Evolutionary conservation across 2,329 filamentous ascomycete genomes (phyloP), one percentile per base, ranked within the genome.

Genomic region (Aphanoascus verrucosus): DNA sequence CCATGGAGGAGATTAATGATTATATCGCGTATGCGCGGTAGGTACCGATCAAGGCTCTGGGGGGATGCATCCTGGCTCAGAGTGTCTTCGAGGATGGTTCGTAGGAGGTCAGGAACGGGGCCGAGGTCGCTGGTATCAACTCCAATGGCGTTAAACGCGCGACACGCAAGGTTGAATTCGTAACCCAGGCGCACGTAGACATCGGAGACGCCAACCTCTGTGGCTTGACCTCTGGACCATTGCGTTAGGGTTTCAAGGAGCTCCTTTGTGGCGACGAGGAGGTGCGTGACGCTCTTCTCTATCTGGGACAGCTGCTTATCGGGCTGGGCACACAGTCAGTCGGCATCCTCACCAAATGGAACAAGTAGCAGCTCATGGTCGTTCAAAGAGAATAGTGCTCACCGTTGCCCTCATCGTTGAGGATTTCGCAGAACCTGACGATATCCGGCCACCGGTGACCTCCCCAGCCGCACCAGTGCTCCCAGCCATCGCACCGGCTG

Each of bases 141-240:
- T 57, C 94, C 93, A 64, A 98, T 98, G 55, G 90, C 88, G 63
- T 88, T 88, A 71, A 98, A 98, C 57, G 93, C 91, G 53, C 93
- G 85, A 69, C 91, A 97, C 28, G 93, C 93, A 75, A 98, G 93
- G 72, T 98, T 98, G 78, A 98, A 98, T 71, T 98, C 93, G 72
- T 98, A 98, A 45, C 93, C 93, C 57, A 98, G 75, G 57, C 93
- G 85, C 56, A 98, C 93, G 67, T 98, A 98, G 62, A 98, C 93
- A 68, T 98, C 93, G 11, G 93, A 97, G 56, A 98, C 93, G 68
- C 97, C 88, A 57, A 85, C 86, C 71, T 98, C 93, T 58, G 88
- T 90, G 52, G 93, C 90, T 63, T 86, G 84, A 57, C 87, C 85
- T 54, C 91, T 87, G 56, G 93, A 98, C 93, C 93, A 98, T 77